phyloP scores from a whole-genome alignment of 1,284 basidiomycete species.

The Microstroma glucosiphilum region DNA sequence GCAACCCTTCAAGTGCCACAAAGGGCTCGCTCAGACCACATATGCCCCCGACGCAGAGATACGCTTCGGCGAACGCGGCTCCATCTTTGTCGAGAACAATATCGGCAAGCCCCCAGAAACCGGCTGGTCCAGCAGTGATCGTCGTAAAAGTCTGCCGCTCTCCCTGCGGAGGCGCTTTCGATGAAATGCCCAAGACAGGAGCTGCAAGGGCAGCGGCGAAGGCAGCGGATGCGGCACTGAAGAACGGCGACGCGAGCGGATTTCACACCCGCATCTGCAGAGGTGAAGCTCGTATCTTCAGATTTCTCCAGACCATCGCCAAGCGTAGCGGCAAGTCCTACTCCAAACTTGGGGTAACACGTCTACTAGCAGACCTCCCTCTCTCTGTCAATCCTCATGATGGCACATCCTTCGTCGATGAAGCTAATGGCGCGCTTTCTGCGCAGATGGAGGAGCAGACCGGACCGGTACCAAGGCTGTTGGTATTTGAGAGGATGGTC shows the following conservation, averaged over 20 bases:
- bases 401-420: neutral
- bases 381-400: conserved; percentile 10
- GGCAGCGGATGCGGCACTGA: conserved; percentile 4
- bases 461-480: conserved; percentile 26
- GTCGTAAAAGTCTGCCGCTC: conserved; percentile 41
- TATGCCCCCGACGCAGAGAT: too few species aligned
- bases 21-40: too few species aligned
- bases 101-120: conserved; percentile 3
- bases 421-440: neutral
- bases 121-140: conserved; percentile 22
- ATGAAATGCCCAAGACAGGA: conserved; percentile 38
- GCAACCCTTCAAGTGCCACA: too few species aligned
- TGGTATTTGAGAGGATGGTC: conserved; percentile 36
- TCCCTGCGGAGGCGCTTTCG: conserved; percentile 34
- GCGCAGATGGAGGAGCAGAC: conserved; percentile 18
- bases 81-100: too few species aligned
- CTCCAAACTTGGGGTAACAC: conserved; percentile 2
- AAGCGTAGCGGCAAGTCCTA: neutral
- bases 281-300: conserved; percentile 36
- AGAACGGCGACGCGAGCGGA: conserved; percentile 16
- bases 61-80: too few species aligned
- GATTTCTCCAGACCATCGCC: conserved; percentile 23
- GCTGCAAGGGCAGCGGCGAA: conserved; percentile 10
- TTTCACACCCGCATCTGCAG: conserved; percentile 32
- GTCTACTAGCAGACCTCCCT: conserved; percentile 17